These are phyloP conservation scores for Eudorina sp. DNA, from an alignment of 139 green algal genomes.

Conservation along the genomic window DNA sequence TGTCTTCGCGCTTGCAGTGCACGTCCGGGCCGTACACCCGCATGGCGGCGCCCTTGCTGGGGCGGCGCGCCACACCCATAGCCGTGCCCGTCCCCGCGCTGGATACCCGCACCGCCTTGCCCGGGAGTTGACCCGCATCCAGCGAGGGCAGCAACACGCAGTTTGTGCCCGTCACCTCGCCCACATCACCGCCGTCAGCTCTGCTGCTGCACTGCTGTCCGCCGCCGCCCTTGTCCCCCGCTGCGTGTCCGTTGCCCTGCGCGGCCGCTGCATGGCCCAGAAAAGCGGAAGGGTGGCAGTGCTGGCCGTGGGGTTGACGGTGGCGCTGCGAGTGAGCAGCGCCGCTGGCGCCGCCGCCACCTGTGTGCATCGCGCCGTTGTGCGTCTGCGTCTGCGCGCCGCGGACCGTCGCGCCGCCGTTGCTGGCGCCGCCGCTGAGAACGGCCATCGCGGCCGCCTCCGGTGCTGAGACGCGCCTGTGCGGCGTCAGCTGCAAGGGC, in stretches of 20 bases:
- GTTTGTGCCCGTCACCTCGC: neutral
- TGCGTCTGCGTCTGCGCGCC: neutral
- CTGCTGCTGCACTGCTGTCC: neutral
- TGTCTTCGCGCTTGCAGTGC: slow-evolving; percentile 33
- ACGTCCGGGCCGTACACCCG: neutral
- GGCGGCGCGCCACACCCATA: neutral
- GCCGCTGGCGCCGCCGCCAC: neutral
- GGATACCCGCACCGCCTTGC: neutral
- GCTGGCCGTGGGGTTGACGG: neutral
- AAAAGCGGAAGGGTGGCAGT: neutral
- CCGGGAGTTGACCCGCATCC: neutral
- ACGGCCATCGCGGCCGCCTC: neutral
- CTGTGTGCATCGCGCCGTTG: neutral
- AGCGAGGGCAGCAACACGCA: slow-evolving; percentile 11
- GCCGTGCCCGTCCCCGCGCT: neutral
- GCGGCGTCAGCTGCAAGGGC: neutral
- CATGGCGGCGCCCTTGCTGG: slow-evolving; percentile 12
- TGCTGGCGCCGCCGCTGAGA: neutral
- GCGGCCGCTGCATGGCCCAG: neutral
- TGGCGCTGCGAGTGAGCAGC: neutral
- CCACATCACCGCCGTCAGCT: neutral
- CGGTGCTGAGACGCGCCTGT: slow-evolving; percentile 4
- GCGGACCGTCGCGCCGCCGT: neutral
- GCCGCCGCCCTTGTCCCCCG: neutral
- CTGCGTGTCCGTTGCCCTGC: neutral